Base-by-base conservation (phyloP, 345 rosid genomes). In the Citrus medica region DNA sequence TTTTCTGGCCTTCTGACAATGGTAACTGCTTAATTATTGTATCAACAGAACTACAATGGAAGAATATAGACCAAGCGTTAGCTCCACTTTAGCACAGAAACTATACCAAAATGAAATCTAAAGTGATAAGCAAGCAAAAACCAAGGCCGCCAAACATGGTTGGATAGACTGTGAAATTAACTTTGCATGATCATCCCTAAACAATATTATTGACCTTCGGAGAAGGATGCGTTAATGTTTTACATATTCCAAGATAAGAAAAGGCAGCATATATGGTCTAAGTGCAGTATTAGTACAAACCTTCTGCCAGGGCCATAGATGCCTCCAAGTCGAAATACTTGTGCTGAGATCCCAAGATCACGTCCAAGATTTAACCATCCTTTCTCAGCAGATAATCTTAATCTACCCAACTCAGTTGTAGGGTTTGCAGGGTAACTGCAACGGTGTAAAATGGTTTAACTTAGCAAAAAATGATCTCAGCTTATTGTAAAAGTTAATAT, bases 221-320 rank as follows among this genome's bases (percentile, higher is more conserved):
- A 28, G 59, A 17, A 38, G 69, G 17, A 6, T 42, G 19, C 3
- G 53, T 58, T n/a, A 37, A 16, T 27, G 25, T 10, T 73, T 33
- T 12, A 63, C 42, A 28, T 8, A 78, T 35, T 42, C 40, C 38
- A 8, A 16, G 51, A 14, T 58, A 40, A 3, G 3, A 79, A 51
- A 16, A 38, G 13, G 33, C 38, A 59, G 35, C n/a, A 63, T 48
- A 64, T 17, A 72, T 25, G 35, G 75, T 66, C 38, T 5, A 30
- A 9, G n/a, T 58, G 70, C 75, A 69, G 63, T 56, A 70, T 35
- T 38, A 69, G 75, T 76, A 76, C 84, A 84, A 83, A 92, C 98
- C 98, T 95, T 88, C 97, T 88, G 74, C 91, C 92, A 79, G 93
- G 94, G 83, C 97, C 98, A 67, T 95, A 95, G 88, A 93, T 92